Base-by-base conservation (phyloP, 1,284 basidiomycete species). In the Leccinum angustisporum region DNA sequence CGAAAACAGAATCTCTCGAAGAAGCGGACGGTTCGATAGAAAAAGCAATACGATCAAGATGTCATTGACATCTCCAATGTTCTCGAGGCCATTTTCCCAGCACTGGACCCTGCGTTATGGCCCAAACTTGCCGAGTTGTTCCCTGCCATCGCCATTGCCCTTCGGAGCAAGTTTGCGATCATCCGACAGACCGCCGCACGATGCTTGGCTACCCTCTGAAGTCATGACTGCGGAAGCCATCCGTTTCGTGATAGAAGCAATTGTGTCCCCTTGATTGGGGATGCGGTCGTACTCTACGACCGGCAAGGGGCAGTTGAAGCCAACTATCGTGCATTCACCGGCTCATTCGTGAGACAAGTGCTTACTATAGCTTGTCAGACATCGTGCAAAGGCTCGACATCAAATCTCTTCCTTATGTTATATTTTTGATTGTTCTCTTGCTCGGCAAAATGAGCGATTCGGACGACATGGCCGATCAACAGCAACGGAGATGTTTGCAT, bases 391-490 rank as follows among this genome's bases (percentile, higher is more conserved):
- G 86, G 63, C 85, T 99, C 54, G 96, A 98, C 70, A 87, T 98
- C 77, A 97, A 97, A 75, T 91, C 96, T n/a, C 79, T 99, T 54
- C 97, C 97, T 5, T 99, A 99, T 74, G 92, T 99, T 25, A 92
- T 99, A 66, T 99, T 99, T 79, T 83, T 99, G 75, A 88, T 99
- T 55, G 96, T 99, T 0, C 97, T 97, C 0, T 86, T 98, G 5
- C 87, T 99, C 9, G 97, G 97, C 8, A 86, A 97, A 38, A 99
- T 99, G 97, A 98, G 95, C 67, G 97, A 99, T 76, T 75, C 88
- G 3, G 91, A 99, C 71, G 94, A 97, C 66, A 90, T 97, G 31
- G 31, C 54, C 90, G 97, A 18, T 86, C 97, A 43, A 88, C 95
- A 5, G 91, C 97, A 0, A 98, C 97, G 7, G 95, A 95, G 71